Conservation (phyloP, 2,329 filamentous ascomycete species). For the Hypoxylon sp. region DNA sequence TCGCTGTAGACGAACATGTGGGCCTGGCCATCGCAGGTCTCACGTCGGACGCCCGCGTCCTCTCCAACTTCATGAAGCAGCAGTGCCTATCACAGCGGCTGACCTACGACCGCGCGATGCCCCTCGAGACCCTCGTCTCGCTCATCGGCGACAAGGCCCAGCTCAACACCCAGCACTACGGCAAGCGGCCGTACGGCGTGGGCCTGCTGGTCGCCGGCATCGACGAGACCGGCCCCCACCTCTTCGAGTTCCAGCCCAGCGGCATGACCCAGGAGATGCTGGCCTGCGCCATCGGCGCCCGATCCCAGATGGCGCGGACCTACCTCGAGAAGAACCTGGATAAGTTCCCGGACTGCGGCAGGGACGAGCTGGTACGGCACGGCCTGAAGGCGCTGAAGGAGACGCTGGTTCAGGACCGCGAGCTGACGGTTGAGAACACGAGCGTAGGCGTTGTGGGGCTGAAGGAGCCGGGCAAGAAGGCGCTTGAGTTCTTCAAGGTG, state of each 20-base stretch:
- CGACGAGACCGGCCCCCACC: conserved; percentile 91
- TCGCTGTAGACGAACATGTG: conserved; percentile 94
- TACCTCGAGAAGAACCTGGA: conserved; percentile 95
- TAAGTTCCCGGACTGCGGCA: conserved; percentile 78
- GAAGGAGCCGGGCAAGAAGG: conserved; percentile 64
- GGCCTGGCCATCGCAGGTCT: conserved; percentile 96
- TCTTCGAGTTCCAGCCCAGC: conserved; percentile 98
- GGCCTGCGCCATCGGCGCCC: conserved; percentile 93
- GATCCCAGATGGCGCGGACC: conserved; percentile 97
- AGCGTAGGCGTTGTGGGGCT: conserved; percentile 87
- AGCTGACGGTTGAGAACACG: conserved; percentile 96
- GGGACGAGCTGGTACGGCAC: conserved; percentile 91
- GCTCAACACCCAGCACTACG: conserved; percentile 97
- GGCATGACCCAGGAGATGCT: conserved; percentile 98
- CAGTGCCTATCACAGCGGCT: conserved; percentile 96
- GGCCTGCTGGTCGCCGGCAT: conserved; percentile 93
- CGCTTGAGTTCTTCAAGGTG: conserved; percentile 85
- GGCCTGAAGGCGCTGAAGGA: conserved; percentile 93
- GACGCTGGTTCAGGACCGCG: conserved; percentile 95
- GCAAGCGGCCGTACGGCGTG: conserved; percentile 95
- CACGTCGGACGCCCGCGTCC: conserved; percentile 96
- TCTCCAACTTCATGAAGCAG: conserved; percentile 99
- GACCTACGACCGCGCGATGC: conserved; percentile 94
- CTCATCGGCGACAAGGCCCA: conserved; percentile 97
- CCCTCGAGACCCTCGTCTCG: conserved; percentile 86